Evolutionary conservation across 306 rosid genomes (phyloP), one percentile per base, ranked within the genome.

Genomic region (Cucurbita maxima): DNA sequence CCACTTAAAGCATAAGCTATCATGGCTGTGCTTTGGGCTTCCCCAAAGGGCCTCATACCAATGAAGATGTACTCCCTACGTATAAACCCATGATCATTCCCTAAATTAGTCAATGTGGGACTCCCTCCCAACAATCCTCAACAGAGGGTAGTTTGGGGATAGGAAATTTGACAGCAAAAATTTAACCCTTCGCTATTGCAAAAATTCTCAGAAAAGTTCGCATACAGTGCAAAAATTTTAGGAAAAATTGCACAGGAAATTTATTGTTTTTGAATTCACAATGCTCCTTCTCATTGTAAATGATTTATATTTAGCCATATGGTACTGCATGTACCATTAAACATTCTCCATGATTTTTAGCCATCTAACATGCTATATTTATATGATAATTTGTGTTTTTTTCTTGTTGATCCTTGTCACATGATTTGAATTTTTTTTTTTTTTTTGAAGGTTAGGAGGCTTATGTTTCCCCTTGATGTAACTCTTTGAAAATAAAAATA

Each of bases 391-490:
- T n/a, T n/a, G n/a, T n/a, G n/a, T n/a, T n/a, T n/a, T n/a, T n/a
- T n/a, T n/a, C n/a, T n/a, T n/a, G n/a, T n/a, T n/a, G n/a, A 78
- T 63, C 75, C 77, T 66, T 66, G 54, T 66, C 51, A 66, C 54
- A 20, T 20, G 53, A 5, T 66, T 66, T 66, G 11, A 43, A 43
- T 66, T 20, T 64, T 48, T 3, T 48, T 11, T 40, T 44, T 22
- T 22, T 22, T 22, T 22, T 13, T 40, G 25, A 68, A 68, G 41
- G 47, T 20, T 68, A 20, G 20, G 73, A 14, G 43, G 7, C 37
- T 68, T 22, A 6, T 68, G 57, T 68, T 25, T 68, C 37, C 43
- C 43, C 40, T 68, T 25, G 14, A 68, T 48, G 20, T 4, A 48
- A 68, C 20, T 58, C 60, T 59, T 62, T 78, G 19, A 10, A 66